Base-by-base conservation (phyloP, 257 asterid genomes). In the Henckelia pumila region DNA sequence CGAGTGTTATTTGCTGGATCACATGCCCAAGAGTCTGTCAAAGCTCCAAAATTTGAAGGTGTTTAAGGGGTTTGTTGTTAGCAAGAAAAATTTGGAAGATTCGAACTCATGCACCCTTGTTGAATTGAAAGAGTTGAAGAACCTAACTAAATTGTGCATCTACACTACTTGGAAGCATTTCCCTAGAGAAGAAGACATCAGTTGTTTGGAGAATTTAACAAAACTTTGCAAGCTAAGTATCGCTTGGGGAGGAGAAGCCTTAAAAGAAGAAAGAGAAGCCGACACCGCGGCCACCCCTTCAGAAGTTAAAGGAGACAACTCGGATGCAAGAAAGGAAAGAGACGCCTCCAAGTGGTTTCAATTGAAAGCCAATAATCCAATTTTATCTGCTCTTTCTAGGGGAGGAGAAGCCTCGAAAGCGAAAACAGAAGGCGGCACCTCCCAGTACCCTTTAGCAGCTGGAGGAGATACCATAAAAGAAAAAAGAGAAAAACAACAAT, bases 51-150 rank as follows among this genome's bases (percentile, higher is more conserved):
- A 68, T 2, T 77, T 84, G 21, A 35, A 49, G 61, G 86, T 84
- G 20, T 75, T 84, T 4, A 84, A 84, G 76, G 89, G 89, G 19
- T 84, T 84, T 62, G 74, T 81, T 0, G 79, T 81, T 8, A 64
- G 57, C 37, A 11, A 11, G 1, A 11, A 23, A 16, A 7, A 8
- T 13, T 26, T 11, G n/a, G n/a, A n/a, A n/a, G n/a, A n/a, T 11
- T 61, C 22, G 20, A 8, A 20, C 13, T 25, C 75, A 2, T 82
- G 84, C 20, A 68, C 62, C 53, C 80, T 83, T 25, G 62, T 11
- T 6, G 84, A 80, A 74, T 28, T 83, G 72, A 6, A n/a, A 9
- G n/a, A 14, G 5, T 9, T 83, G 68, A 0, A 5, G 14, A 9
- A 30, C 1, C 66, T 83, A 64, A 35, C 40, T 1, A 83, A 83